Base-by-base conservation (phyloP, 768 basidiomycete genomes). In the Psilocybe azurescens region DNA sequence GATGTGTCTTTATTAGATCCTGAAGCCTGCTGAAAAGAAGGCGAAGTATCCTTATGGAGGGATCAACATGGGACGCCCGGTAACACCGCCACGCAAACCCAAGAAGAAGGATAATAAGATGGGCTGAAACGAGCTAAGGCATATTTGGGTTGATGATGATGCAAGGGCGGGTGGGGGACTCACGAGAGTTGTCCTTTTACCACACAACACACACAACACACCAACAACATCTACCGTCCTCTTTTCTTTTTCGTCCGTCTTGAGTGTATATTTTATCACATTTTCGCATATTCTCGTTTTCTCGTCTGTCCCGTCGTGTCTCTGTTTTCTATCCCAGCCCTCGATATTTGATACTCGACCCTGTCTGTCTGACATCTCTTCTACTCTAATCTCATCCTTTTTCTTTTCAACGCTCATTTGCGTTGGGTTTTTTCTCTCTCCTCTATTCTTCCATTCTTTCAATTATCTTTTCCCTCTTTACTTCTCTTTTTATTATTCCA, bases 1-100 rank as follows among this genome's bases (percentile, higher is more conserved):
- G 38, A 44, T 44, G 11, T 38, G 47, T 51, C 60, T 48, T 50
- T 53, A 50, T 28, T 57, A 97, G 95, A 99, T 99, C 66, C 83
- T 99, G 70, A 99, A 99, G 79, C 97, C 97, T 36, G 97, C 97
- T 18, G 97, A 99, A 83, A 99, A 99, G 87, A 98, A 97, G 78
- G 87, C 92, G 59, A 97, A 96, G 77, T 91, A 94, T 67, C 90
- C 93, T 3, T 93, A 94, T 67, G 91, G 92, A 49, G 90, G 90
- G 53, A 91, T 91, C 83, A 91, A 91, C 72, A 87, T 90, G 83
- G 90, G 89, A 28, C 86, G 94, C 67, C 94, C 92, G 5, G 91
- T 96, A 69, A 98, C 96, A 66, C 95, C 95, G 65, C 96, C 96
- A 64, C 93, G 96, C 78, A 97, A 97, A 84, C 89, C 90, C 80